Evolutionary conservation across 164 flowering plant genomes (phyloP), one percentile per base, ranked within the genome.

Genomic region (Sedum album): DNA sequence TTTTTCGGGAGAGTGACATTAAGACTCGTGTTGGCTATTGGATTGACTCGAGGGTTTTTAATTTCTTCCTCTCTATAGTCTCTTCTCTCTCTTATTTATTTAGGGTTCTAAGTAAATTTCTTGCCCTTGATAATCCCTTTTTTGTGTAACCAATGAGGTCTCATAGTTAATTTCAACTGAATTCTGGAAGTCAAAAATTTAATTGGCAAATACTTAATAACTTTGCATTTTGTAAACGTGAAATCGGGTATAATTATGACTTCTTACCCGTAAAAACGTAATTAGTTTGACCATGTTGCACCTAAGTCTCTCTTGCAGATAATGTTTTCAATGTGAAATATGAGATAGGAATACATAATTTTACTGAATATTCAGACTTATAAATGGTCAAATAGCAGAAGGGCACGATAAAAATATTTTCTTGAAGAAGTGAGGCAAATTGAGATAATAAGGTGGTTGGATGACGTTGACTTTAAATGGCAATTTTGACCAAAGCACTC

Each of bases 21-120:
- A 42, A 13, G 44, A 55, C 38, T 18, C 11, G 44, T 7, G 66
- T 64, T 73, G 63, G 69, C 72, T 23, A 73, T 81, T 83, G 84
- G 85, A 84, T 86, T 86, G 89, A 86, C 88, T 82, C 88, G 87
- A 86, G 85, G 80, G 83, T 18, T 57, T 26, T 44, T 66, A 26
- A 57, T 42, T 49, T 74, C 69, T 68, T 66, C 73, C 75, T 62
- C 68, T 69, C 70, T 11, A 33, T 42, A n/a, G n/a, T 72, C 53
- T 38, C 41, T 23, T 42, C 51, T 66, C 31, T 66, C 44, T 67
- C 35, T 38, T 14, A 64, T 64, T 64, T 64, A 64, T 20, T 64
- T 33, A 10, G 14, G 39, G 23, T 15, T 64, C 28, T 33, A 64
- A 64, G 31, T 55, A 25, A 26, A 55, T 55, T 55, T 55, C 18